phyloP scores from a whole-genome alignment of 306 rosid genomes.

The Cicer arietinum region DNA sequence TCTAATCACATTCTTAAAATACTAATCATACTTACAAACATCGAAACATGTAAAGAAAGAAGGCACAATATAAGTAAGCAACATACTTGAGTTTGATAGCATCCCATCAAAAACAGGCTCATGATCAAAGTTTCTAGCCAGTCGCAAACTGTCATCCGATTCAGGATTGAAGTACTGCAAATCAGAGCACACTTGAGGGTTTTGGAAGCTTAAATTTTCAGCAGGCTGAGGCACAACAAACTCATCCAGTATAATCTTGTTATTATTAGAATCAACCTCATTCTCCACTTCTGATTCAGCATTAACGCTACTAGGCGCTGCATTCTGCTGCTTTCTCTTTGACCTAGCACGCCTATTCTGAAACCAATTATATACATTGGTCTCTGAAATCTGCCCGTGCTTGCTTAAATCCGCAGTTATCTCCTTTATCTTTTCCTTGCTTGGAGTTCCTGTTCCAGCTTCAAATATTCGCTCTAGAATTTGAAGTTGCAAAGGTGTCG shows the following conservation, averaged over 20 bases:
- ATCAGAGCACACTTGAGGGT: slow-evolving; percentile 61
- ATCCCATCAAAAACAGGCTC: slow-evolving; percentile 72
- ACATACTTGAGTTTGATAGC: slow-evolving; percentile 62
- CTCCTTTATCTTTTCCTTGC: slow-evolving; percentile 91
- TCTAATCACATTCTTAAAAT: neutral
- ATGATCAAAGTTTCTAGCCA: slow-evolving; percentile 55
- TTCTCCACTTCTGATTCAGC: slow-evolving; percentile 82
- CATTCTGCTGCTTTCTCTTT: slow-evolving; percentile 78
- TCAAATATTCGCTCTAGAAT: slow-evolving; percentile 81
- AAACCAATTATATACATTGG: slow-evolving; percentile 94
- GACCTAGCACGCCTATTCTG: slow-evolving; percentile 97
- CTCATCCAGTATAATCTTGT: slow-evolving; percentile 64
- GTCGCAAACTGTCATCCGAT: slow-evolving; percentile 57
- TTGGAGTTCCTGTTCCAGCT: slow-evolving; percentile 81
- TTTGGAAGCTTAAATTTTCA: slow-evolving; percentile 68
- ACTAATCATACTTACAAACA: slow-evolving; percentile 9
- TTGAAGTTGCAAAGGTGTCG: slow-evolving; percentile 80
- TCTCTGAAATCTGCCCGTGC: slow-evolving; percentile 85
- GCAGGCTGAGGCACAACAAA: slow-evolving; percentile 61
- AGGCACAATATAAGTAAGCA: slow-evolving; percentile 6
- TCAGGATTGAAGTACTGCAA: slow-evolving; percentile 72
- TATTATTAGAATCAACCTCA: slow-evolving; percentile 85
- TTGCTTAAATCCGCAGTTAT: slow-evolving; percentile 79
- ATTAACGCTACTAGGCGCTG: slow-evolving; percentile 41
- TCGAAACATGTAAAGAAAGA: neutral